Conservation (phyloP, 2,329 filamentous ascomycete genomes). For the Leptographium lundbergii region DNA sequence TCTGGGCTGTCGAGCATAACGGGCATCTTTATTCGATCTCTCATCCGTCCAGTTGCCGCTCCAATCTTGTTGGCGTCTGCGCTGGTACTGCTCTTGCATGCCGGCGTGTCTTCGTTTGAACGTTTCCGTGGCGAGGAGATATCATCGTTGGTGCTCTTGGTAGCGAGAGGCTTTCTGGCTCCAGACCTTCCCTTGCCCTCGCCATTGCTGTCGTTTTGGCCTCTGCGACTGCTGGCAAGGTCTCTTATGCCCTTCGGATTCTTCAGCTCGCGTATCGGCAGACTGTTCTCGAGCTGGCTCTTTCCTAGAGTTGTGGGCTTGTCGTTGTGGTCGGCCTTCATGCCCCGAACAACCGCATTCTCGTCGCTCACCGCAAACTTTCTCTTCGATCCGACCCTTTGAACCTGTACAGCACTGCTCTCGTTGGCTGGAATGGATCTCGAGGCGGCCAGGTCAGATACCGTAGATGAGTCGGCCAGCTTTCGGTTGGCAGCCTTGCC, state of each 20-base stretch:
- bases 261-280: slow-evolving; percentile 15
- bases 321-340: slow-evolving; percentile 18
- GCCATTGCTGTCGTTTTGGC: slow-evolving; percentile 17
- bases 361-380: slow-evolving; percentile 46
- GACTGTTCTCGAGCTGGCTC: slow-evolving; percentile 9
- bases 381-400: slow-evolving; percentile 42
- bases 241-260: slow-evolving; percentile 34
- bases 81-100: not conserved
- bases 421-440: not conserved
- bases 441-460: not conserved
- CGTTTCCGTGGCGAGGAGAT: slow-evolving; percentile 45
- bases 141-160: slow-evolving; percentile 49
- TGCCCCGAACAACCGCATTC: slow-evolving; percentile 23
- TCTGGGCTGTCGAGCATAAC: slow-evolving; percentile 19
- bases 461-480: not conserved
- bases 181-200: slow-evolving; percentile 13
- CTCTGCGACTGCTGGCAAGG: slow-evolving; percentile 27
- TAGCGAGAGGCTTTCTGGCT: slow-evolving; percentile 35
- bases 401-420: not conserved
- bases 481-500: not conserved
- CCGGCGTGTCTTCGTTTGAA: slow-evolving; percentile 14
- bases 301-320: slow-evolving; percentile 15
- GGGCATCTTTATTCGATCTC: slow-evolving; percentile 13
- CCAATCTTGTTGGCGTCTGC: slow-evolving; percentile 7
- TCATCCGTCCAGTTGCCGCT: not conserved